Conservation (phyloP, 306 rosid genomes). For the Myrica gale region DNA sequence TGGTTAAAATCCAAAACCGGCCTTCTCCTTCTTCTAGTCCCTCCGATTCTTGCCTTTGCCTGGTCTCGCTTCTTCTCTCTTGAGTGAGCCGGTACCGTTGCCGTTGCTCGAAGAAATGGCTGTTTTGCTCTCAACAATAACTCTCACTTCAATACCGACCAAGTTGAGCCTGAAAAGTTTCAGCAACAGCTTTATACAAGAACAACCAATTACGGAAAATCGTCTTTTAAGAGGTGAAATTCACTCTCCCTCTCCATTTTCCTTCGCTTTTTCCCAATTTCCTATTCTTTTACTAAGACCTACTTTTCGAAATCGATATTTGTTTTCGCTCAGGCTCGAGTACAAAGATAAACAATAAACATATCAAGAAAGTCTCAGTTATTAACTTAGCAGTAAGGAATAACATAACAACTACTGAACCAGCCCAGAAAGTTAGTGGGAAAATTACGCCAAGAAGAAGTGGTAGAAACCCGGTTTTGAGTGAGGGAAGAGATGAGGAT, state of each 20-base stretch:
- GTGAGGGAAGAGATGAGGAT: conserved; percentile 94
- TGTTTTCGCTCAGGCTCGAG: conserved; percentile 27
- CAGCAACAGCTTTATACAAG: conserved; percentile 29
- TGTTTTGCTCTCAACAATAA: conserved; percentile 34
- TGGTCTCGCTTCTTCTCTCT: no score
- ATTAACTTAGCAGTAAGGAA: conserved; percentile 43
- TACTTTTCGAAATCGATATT: conserved; percentile 9
- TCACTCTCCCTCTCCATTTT: conserved; percentile 14
- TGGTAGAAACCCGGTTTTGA: conserved; percentile 49
- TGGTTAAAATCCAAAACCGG: no score
- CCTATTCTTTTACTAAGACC: background rate
- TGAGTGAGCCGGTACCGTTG: background rate
- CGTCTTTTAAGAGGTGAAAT: conserved; percentile 43
- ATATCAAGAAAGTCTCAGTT: conserved; percentile 27
- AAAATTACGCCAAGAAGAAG: conserved; percentile 35
- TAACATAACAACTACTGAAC: conserved; percentile 27
- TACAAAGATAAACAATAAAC: conserved; percentile 23
- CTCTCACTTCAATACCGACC: conserved; percentile 34
- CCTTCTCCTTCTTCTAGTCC: no score
- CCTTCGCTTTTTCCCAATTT: background rate
- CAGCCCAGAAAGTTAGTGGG: conserved; percentile 29
- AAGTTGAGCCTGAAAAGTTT: conserved; percentile 41
- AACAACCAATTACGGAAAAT: conserved; percentile 15
- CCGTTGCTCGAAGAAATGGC: conserved; percentile 42
- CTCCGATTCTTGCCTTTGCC: no score